Evolutionary conservation across 805 yeast species (phyloP).

Genomic region (Cyberlindnera veronae): DNA sequence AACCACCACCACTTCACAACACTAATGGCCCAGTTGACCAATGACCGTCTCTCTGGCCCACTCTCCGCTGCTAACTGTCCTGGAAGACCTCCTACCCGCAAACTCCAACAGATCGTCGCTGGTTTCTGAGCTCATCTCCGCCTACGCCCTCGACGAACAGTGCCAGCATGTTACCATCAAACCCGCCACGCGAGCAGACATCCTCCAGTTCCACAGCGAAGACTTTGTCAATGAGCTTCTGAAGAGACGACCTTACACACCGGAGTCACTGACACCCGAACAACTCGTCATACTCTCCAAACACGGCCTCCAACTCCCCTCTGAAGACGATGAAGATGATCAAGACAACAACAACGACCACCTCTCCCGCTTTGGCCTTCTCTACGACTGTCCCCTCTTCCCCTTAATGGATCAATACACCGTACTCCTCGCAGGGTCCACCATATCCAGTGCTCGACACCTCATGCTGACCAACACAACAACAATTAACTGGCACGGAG

Average conservation of each 20-base stretch:
- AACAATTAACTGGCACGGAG: constrained; percentile 82
- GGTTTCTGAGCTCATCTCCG: constrained; percentile 38
- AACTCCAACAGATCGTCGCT: constrained; percentile 49
- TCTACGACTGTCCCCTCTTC: constrained; percentile 64
- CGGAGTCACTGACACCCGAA: no score
- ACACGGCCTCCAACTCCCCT: not conserved
- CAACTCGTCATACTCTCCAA: no score
- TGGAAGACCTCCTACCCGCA: constrained; percentile 47
- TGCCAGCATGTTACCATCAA: constrained; percentile 28
- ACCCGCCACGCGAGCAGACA: constrained; percentile 34
- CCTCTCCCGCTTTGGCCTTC: constrained; percentile 40
- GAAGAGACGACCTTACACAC: constrained; percentile 9
- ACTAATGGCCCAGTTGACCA: no score
- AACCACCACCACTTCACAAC: no score
- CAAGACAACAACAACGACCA: constrained; percentile 10
- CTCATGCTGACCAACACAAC: constrained; percentile 19
- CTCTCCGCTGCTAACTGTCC: constrained; percentile 6
- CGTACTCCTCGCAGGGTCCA: constrained; percentile 50
- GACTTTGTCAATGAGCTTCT: constrained; percentile 41
- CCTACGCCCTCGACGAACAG: constrained; percentile 34
- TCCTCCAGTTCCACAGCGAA: constrained; percentile 47
- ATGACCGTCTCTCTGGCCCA: constrained; percentile 8
- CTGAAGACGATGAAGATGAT: constrained; percentile 3
- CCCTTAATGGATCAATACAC: constrained; percentile 50
- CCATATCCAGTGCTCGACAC: constrained; percentile 42